These are phyloP conservation scores for Halenospora varia DNA, from an alignment of 495 filamentous ascomycete species.

Conservation along the genomic window DNA sequence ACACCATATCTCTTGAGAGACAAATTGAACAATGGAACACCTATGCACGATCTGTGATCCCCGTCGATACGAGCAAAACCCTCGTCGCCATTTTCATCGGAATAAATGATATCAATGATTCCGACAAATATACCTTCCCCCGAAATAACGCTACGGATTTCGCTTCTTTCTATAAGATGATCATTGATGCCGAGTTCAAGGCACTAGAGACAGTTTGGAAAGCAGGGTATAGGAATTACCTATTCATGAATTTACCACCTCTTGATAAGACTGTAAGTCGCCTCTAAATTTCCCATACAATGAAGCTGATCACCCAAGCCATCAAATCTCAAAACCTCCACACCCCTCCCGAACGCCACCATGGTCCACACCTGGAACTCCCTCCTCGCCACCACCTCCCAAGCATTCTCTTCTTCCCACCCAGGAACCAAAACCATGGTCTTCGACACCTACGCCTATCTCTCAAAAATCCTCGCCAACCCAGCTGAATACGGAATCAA, in stretches of 20 bases:
- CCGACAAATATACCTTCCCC: slow-evolving; percentile 36
- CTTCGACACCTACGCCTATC: slow-evolving; percentile 40
- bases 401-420: slow-evolving; percentile 3
- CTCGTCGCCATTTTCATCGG: slow-evolving; percentile 73
- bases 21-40: slow-evolving; percentile 45
- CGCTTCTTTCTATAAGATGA: slow-evolving; percentile 27
- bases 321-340: slow-evolving; percentile 3
- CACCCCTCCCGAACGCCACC: slow-evolving; percentile 41
- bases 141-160: slow-evolving; percentile 28
- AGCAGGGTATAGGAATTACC: slow-evolving; percentile 39
- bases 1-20: slow-evolving; percentile 10
- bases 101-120: slow-evolving; percentile 72
- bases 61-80: slow-evolving; percentile 46
- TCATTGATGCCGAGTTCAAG: slow-evolving; percentile 32
- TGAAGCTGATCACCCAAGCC: slow-evolving; percentile 21
- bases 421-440: slow-evolving; percentile 32
- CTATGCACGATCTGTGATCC: slow-evolving; percentile 45
- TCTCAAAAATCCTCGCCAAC: slow-evolving; percentile 41
- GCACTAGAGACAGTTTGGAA: slow-evolving; percentile 32
- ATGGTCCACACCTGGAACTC: slow-evolving; percentile 9
- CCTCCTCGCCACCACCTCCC: slow-evolving; percentile 1
- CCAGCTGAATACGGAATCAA: slow-evolving; percentile 39
- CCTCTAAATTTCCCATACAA: background rate
- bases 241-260: slow-evolving; percentile 49
- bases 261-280: slow-evolving; percentile 33